Conservation (phyloP, 768 basidiomycete genomes). For the Suillus tomentosus region DNA sequence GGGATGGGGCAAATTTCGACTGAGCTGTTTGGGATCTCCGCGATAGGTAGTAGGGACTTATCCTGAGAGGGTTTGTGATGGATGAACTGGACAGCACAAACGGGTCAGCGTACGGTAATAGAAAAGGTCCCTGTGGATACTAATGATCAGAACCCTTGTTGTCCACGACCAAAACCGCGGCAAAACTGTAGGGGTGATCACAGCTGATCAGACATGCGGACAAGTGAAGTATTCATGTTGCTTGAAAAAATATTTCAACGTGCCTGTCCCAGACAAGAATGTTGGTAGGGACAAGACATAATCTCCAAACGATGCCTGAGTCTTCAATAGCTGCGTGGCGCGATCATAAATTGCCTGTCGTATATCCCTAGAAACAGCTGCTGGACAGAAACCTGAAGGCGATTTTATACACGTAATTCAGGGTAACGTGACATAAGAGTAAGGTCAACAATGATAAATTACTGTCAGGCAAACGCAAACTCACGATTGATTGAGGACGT, state of each 20-base stretch:
- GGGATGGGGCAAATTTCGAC: background rate
- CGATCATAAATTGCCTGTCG: background rate
- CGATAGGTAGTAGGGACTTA: background rate
- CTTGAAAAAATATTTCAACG: background rate
- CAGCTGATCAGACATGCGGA: background rate
- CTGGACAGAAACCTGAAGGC: slow-evolving; percentile 1
- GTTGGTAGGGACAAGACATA: background rate
- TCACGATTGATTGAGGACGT: background rate
- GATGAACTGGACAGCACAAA: background rate
- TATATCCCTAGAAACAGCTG: background rate
- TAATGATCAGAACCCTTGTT: background rate
- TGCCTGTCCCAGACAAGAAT: background rate
- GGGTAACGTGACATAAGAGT: background rate
- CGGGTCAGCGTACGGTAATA: background rate
- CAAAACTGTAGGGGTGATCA: background rate
- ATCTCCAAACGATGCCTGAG: background rate
- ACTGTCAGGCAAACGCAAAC: background rate
- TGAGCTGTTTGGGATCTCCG: background rate
- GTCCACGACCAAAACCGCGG: background rate
- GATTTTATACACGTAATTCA: background rate
- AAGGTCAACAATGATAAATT: background rate
- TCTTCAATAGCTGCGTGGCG: background rate
- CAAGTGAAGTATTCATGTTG: background rate
- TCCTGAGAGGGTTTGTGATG: background rate
- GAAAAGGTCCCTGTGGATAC: background rate